A percentile compares a stretch with the other conserved stretches of the same genome.
Conservation (phyloP, 257 asterid genomes). For the Plantago major region DNA sequence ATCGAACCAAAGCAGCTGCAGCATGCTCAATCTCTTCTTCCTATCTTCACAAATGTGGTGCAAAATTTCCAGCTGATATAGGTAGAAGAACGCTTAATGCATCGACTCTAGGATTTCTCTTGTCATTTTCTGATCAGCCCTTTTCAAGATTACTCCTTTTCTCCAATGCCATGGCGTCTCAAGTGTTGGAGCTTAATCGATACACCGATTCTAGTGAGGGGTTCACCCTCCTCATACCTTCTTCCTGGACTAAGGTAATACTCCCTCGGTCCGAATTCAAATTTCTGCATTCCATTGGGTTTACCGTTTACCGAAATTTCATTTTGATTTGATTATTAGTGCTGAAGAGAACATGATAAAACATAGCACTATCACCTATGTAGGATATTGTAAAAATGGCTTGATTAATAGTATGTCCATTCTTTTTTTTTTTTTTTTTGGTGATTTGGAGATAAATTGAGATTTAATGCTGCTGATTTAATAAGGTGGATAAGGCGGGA, state of each 20-base stretch:
- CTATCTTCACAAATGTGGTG: conserved; percentile 3
- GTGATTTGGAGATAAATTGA: conserved; percentile 8
- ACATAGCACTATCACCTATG: too few species aligned
- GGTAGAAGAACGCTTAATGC: conserved; percentile 31
- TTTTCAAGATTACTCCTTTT: conserved; percentile 24
- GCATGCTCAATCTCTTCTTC: too few species aligned
- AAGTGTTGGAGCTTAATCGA: conserved; percentile 48
- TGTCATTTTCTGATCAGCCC: conserved; percentile 12
- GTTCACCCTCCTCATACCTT: conserved; percentile 74
- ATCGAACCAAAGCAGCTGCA: conserved; percentile 8
- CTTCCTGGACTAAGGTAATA: conserved; percentile 71
- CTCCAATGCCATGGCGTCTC: conserved; percentile 37
- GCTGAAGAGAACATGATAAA: too few species aligned
- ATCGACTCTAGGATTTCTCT: conserved; percentile 30
- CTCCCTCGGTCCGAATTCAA: too few species aligned
- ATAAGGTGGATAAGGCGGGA: conserved; percentile 90
- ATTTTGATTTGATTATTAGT: too few species aligned
- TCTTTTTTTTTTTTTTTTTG: not conserved
- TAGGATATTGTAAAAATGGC: not conserved
- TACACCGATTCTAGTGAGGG: conserved; percentile 67
- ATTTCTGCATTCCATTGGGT: too few species aligned
- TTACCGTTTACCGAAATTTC: too few species aligned
- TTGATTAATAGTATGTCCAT: not conserved
- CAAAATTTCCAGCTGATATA: not conserved
- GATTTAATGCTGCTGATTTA: conserved; percentile 11